phyloP scores from a whole-genome alignment of 805 yeast species.

The Kodamaea fukazawae region DNA sequence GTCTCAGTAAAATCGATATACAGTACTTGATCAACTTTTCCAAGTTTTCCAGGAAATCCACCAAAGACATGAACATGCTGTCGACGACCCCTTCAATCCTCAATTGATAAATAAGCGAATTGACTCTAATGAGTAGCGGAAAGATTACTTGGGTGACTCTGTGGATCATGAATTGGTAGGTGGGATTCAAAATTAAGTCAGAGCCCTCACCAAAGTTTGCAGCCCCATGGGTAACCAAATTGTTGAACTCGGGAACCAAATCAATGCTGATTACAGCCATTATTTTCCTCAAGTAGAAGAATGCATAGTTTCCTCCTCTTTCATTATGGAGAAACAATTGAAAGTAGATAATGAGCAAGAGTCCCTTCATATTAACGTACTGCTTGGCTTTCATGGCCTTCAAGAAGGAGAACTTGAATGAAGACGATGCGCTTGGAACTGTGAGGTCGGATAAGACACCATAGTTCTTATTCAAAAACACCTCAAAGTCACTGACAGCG shows the following conservation, averaged over 20 bases:
- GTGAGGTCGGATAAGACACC: conserved; percentile 26
- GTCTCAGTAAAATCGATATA: conserved; percentile 12
- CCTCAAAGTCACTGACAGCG: conserved; percentile 11
- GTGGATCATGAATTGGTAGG: conserved; percentile 25
- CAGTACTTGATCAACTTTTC: conserved; percentile 20
- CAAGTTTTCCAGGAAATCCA: conserved; percentile 19
- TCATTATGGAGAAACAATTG: conserved; percentile 44
- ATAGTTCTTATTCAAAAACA: conserved; percentile 4
- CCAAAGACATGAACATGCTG: conserved; percentile 11
- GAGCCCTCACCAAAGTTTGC: conserved; percentile 42
- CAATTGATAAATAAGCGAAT: conserved; percentile 20
- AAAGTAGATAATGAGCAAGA: conserved; percentile 25
- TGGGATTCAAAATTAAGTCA: conserved; percentile 43
- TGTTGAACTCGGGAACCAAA: conserved; percentile 29
- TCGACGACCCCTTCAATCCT: conserved; percentile 19
- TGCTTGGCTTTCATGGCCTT: conserved; percentile 16
- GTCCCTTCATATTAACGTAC: conserved; percentile 17
- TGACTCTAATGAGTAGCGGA: conserved; percentile 20
- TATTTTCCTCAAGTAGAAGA: conserved; percentile 32
- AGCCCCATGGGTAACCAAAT: conserved; percentile 29
- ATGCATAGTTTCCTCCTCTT: conserved; percentile 22
- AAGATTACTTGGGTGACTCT: conserved; percentile 27
- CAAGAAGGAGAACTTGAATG: conserved; percentile 5
- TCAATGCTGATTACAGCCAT: conserved; percentile 25
- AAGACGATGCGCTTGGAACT: conserved; percentile 5